phyloP scores from a whole-genome alignment of 768 basidiomycete species.

The Panellus pusillus region DNA sequence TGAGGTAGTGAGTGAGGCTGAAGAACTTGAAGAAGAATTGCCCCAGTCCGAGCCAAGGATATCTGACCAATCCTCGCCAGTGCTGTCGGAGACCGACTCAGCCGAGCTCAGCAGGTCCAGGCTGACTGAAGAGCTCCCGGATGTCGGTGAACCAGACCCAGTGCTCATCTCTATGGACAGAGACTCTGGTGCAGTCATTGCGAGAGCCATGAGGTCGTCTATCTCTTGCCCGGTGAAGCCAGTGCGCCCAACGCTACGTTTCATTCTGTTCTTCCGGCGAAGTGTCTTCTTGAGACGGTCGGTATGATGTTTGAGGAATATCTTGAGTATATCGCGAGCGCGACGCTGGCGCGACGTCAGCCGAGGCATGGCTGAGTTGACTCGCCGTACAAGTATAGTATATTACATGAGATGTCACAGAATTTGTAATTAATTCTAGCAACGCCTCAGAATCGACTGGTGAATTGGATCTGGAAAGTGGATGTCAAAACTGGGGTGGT shows the following conservation, averaged over 20 bases:
- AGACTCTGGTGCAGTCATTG: background rate
- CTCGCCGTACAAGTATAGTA: no score
- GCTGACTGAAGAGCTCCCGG: background rate
- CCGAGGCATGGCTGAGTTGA: constrained; percentile 1
- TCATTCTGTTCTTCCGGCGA: background rate
- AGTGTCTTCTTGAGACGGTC: background rate
- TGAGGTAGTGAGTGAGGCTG: background rate
- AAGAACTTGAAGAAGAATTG: background rate
- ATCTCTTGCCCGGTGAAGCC: background rate
- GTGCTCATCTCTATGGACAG: background rate
- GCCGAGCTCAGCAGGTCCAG: background rate
- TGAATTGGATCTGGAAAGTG: no score
- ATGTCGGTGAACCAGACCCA: background rate
- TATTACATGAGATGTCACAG: no score
- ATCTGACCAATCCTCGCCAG: background rate
- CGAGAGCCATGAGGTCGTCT: background rate
- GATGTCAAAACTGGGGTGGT: no score
- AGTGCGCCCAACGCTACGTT: background rate
- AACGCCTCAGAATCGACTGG: no score
- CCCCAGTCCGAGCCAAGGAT: background rate
- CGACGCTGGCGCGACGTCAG: background rate
- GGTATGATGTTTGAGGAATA: background rate
- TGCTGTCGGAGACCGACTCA: background rate
- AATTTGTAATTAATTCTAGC: no score
- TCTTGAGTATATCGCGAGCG: background rate